Evolutionary conservation across 352 stramenopile genomes (phyloP), one percentile per base, ranked within the genome.

Genomic region (Phytophthora agathidicida): DNA sequence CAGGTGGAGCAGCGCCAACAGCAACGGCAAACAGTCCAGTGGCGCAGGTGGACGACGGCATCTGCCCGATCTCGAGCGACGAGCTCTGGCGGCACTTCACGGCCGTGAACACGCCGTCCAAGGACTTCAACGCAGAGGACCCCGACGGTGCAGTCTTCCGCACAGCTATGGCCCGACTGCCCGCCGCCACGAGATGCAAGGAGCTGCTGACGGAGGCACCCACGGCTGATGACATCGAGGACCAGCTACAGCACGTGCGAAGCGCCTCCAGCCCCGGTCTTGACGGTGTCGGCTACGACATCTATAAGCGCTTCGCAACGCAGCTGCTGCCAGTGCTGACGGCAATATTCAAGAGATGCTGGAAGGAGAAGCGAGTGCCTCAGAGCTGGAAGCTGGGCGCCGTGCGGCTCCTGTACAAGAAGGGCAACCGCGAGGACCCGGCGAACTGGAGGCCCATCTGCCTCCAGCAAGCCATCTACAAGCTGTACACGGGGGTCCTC

Each of bases 351-450:
- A 13, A 31, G n/a, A 38, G 43, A 26, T 73, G 62, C 47, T 73
- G 62, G 68, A 1, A 13, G 26, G 30, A 65, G 22, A 16, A 44
- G 2, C 31, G 39, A 1, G 47, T 77, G 16, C 62, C 62, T 0
- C 32, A 54, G 23, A 1, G 33, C 48, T 73, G 63, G 68, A 71
- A 71, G 24, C 45, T 73, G 7, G 60, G 63, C 13, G n/a, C 42
- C 10, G 49, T 69, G 3, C 43, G 44, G 11, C 57, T 79, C 3
- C 19, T 80, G 16, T 22, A 73, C 60, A 80, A 80, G 61, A 73
- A 76, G 30, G 65, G 65, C 10, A 49, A 70, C 28, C 43, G 28
- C 10, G 13, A 11, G 7, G 3, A 31, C 10, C n/a, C 41, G 3
- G 4, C 2, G 1, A 76, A 76, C 57, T 74, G 68, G 60, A 20